phyloP scores from a whole-genome alignment of 768 basidiomycete genomes.

The Mycena floridula region DNA sequence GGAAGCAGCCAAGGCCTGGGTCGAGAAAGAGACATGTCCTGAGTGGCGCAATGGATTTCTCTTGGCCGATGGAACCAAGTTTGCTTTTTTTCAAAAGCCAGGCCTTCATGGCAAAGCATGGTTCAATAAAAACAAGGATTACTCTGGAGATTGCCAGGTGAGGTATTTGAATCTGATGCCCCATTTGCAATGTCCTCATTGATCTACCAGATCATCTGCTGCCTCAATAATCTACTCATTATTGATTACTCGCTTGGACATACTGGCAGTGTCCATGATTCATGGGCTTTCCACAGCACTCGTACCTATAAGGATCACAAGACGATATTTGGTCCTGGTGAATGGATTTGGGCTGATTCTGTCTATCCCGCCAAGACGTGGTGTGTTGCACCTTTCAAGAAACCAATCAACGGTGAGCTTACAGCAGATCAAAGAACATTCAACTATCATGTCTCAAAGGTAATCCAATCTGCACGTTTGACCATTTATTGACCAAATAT shows the following conservation, averaged over 20 bases:
- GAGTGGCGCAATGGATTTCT: conserved; percentile 13
- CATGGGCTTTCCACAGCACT: conserved; percentile 12
- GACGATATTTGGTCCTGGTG: conserved; percentile 3
- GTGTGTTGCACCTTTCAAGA: conserved; percentile 21
- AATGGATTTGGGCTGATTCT: conserved; percentile 27
- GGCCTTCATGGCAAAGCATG: conserved; percentile 9
- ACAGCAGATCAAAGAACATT: conserved; percentile 14
- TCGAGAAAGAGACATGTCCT: background rate
- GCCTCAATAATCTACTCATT: conserved; percentile 9
- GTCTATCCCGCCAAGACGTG: conserved; percentile 14
- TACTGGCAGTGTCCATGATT: conserved; percentile 17
- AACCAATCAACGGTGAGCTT: conserved; percentile 9
- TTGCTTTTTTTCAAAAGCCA: conserved; percentile 14
- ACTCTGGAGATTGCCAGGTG: conserved; percentile 9
- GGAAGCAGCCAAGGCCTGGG: background rate
- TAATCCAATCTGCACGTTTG: background rate
- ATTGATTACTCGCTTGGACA: conserved; percentile 12
- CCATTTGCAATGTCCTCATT: background rate
- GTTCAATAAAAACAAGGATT: conserved; percentile 8
- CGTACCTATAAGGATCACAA: conserved; percentile 1
- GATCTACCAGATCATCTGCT: conserved; percentile 3
- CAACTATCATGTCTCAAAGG: conserved; percentile 17
- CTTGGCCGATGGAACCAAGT: conserved; percentile 14
- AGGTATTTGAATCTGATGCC: background rate
- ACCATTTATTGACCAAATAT: background rate